Evolutionary conservation across 805 yeast genomes (phyloP).

Genomic region (Candida jianshihensis): DNA sequence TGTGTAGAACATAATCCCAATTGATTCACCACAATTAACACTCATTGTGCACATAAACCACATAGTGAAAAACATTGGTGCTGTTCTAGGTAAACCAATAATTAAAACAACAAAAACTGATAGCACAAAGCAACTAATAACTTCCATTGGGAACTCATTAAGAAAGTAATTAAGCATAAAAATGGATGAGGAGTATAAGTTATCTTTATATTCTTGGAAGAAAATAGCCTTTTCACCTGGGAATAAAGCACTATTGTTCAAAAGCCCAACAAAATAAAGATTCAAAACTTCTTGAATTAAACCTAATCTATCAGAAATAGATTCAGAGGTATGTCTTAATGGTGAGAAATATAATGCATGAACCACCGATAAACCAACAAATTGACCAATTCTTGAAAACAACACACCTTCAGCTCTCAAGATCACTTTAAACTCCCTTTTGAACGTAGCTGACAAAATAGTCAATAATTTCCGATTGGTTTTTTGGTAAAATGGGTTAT

Average conservation of each 20-base stretch:
- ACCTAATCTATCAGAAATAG: conserved; percentile 66
- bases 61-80: conserved; percentile 58
- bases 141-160: conserved; percentile 64
- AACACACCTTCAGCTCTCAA: conserved; percentile 49
- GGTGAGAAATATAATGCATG: conserved; percentile 66
- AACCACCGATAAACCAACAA: conserved; percentile 54
- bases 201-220: conserved; percentile 72
- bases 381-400: conserved; percentile 58
- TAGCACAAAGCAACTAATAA: conserved; percentile 51
- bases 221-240: conserved; percentile 70
- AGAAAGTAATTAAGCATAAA: conserved; percentile 55
- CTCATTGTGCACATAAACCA: conserved; percentile 45
- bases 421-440: conserved; percentile 31
- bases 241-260: conserved; percentile 69
- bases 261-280: conserved; percentile 71
- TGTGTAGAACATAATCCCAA: conserved; percentile 71
- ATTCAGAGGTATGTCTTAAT: conserved; percentile 35
- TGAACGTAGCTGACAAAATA: conserved; percentile 28
- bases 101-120: conserved; percentile 59
- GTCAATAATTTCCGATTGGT: conserved; percentile 9
- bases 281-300: conserved; percentile 68
- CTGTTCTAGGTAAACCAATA: conserved; percentile 62
- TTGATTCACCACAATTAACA: conserved; percentile 73
- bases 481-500: conserved; percentile 4
- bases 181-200: conserved; percentile 56